Percentiles rank a stretch among this genome's conserved stretches.
phyloP scores from a whole-genome alignment of 2,329 filamentous ascomycete species.

The Pleurostoma richardsiae region DNA sequence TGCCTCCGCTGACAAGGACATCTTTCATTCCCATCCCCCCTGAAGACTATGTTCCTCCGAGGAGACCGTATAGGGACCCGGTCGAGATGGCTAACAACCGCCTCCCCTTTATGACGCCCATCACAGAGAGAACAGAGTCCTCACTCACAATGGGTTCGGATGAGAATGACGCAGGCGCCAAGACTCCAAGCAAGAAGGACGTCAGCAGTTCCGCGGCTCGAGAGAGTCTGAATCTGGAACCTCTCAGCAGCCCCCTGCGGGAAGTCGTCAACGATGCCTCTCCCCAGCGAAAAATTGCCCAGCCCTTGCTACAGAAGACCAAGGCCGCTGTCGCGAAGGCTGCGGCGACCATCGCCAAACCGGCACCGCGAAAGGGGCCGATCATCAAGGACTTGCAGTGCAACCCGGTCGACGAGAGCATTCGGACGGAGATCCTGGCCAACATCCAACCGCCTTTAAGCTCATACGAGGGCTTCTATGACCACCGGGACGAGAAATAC shows the following conservation, averaged over 20 bases:
- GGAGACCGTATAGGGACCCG: conserved; percentile 75
- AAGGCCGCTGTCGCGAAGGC: conserved; percentile 25
- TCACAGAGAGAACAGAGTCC: conserved; percentile 90
- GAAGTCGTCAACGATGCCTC: conserved; percentile 53
- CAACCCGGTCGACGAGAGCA: conserved; percentile 77
- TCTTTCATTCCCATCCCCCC: conserved; percentile 77
- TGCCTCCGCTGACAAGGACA: conserved; percentile 51
- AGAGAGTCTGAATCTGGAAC: conserved; percentile 24
- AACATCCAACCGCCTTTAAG: conserved; percentile 68
- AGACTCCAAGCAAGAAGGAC: conserved; percentile 68
- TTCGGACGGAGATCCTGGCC: conserved; percentile 70
- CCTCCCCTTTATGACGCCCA: conserved; percentile 97
- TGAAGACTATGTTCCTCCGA: conserved; percentile 79
- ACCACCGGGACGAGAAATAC: conserved; percentile 59
- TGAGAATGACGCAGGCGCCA: conserved; percentile 58
- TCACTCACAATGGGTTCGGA: conserved; percentile 66
- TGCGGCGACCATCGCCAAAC: conserved; percentile 22
- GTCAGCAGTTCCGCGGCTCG: conserved; percentile 17
- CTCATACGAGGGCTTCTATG: conserved; percentile 75
- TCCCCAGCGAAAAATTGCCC: conserved; percentile 42
- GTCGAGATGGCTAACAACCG: conserved; percentile 79
- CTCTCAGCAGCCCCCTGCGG: conserved; percentile 65
- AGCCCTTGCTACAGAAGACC: conserved; percentile 40
- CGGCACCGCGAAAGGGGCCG: conserved; percentile 53
- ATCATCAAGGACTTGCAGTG: conserved; percentile 80